Evolutionary conservation across 1,284 basidiomycete species (phyloP), one percentile per base, ranked within the genome.

Genomic region (Boletus smithii): DNA sequence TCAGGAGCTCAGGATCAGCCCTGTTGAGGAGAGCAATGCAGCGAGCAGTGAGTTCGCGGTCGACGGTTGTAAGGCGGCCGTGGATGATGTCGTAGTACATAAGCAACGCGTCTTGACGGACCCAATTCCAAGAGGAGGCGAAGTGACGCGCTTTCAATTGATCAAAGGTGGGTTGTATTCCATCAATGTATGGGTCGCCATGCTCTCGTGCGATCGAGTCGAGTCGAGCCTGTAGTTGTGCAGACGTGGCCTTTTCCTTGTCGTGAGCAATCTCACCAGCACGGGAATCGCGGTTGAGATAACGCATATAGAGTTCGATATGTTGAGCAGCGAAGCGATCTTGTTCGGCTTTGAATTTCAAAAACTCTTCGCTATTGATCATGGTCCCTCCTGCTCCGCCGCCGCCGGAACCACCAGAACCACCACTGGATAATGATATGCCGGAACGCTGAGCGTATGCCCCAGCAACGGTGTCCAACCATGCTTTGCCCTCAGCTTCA

Each of bases 111-210:
- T 95, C 93, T 72, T 97, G 94, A 57, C 95, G 86, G 43, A 91
- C 94, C 97, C 95, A 99, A 69, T 99, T 99, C 95, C 95, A 99
- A 10, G 88, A 93, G 9, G 94, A 97, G 68, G 97, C 94, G 74
- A 99, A 99, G 65, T 90, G 91, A 42, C 97, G 90, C 16, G 95
- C 95, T 72, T 99, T 99, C 66, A 95, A 77, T 3, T 91, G 85
- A 61, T 95, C 91, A 72, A 99, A 99, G 49, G 81, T 78, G 14
- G 95, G 95, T 65, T 94, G 84, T 56, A 99, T 97, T 38, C 95
- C 95, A 49, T 97, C 89, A 54, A 97, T 76, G 72, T 99, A 99
- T 1, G 77, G 69, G 58, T 98, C 95, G 23, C 97, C 92, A 57
- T 97, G 93, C 70, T 95, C 95, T 63, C 82, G 83, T 50, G 77